Base-by-base conservation (phyloP, 208 protist species). In the Trypanosomatidae sp. region DNA sequence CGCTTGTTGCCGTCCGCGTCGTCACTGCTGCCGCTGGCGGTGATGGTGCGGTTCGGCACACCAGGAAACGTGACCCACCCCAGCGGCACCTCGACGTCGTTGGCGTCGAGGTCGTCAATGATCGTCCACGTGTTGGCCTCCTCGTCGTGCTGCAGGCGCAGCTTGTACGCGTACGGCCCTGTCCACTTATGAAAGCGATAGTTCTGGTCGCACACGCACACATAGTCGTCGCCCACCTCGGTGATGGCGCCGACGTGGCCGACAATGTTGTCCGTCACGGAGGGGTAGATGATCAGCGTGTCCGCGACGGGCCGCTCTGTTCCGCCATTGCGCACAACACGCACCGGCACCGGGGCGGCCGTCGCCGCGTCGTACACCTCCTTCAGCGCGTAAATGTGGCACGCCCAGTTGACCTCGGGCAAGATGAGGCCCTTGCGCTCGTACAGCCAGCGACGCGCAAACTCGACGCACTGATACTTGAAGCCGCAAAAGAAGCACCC, bases 391-490 rank as follows among this genome's bases (percentile, higher is more conserved):
- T 85, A 85, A 41, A 87, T 85, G 51, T 92, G 67, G 41, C 66
- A 76, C 6, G 84, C 84, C 76, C 75, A 85, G 41, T 79, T 69
- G 10, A 92, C 67, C 11, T 92, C 77, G 4, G 75, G 76, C 4
- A 92, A 68, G 46, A 86, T 55, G 15, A 92, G 64, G 0, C 65
- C 65, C 43, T 92, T 92, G 25, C 68, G 64, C 58, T 83, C 62
- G 51, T 71, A 68, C 33, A 92, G 49, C 77, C 79, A 88, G 27
- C 84, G 84, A 13, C 84, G 84, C 7, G 79, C 84, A 38, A 89
- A 92, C 58, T 92, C 84, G 15, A 89, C 79, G 44, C 79, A 92
- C 54, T 92, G 84, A 48, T 88, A 92, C 62, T 89, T 89, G 55
- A 81, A 92, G 25, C 84, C 84, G 52, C 61, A 88, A 48, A 86